Evolutionary conservation across 108 stramenopile genomes (phyloP).

Genomic region (Cylindrotheca closterium): DNA sequence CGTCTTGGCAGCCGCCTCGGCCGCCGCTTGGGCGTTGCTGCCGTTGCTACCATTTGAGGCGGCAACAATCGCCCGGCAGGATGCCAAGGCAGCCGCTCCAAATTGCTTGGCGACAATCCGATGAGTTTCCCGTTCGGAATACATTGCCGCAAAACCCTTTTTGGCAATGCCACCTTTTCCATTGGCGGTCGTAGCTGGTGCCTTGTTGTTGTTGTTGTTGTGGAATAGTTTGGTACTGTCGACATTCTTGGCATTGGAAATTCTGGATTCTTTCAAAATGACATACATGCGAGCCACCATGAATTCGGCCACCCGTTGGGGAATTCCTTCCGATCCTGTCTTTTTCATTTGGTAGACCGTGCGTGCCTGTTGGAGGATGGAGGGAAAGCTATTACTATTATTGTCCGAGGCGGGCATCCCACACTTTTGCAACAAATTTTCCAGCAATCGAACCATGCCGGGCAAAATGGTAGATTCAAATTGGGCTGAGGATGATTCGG

Average conservation of each 20-base stretch:
- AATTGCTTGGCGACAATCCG: not conserved
- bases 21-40: not conserved
- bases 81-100: constrained; percentile 4
- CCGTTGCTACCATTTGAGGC: not conserved
- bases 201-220: not conserved
- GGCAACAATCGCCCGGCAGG: not conserved
- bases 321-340: constrained; percentile 14
- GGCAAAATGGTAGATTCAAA: constrained; percentile 30
- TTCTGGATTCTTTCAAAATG: constrained; percentile 7
- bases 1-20: not conserved
- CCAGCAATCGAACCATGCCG: constrained; percentile 15
- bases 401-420: constrained; percentile 5
- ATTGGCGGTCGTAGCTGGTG: not conserved
- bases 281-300: constrained; percentile 22
- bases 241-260: not conserved
- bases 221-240: not conserved
- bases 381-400: not conserved
- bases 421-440: constrained; percentile 10
- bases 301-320: constrained; percentile 20
- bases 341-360: not conserved
- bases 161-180: not conserved
- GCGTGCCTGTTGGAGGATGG: constrained; percentile 18
- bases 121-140: not conserved
- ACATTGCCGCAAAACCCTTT: too few species aligned
- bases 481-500: constrained; percentile 13